Conservation (phyloP, 1,284 basidiomycete species). For the Cryptococcus sp. region DNA sequence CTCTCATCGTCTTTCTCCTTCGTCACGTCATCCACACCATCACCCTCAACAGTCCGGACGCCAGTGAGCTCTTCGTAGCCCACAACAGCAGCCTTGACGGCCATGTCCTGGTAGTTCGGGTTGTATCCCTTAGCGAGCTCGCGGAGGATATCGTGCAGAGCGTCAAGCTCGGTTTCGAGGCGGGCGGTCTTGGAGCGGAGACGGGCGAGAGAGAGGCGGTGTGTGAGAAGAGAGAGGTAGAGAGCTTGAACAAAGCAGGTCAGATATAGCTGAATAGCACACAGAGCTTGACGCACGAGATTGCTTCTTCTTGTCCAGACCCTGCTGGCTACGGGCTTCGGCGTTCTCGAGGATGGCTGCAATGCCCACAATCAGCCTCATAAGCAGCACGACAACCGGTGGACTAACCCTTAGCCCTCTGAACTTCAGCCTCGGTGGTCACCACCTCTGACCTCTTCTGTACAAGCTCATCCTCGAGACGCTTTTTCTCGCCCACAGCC, state of each 20-base stretch:
- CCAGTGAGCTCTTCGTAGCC: conserved; percentile 84
- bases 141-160: conserved; percentile 79
- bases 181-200: conserved; percentile 68
- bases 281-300: conserved; percentile 62
- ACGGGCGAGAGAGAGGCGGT: conserved; percentile 70
- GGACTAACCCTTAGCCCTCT: conserved; percentile 34
- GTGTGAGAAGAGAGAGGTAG: conserved; percentile 69
- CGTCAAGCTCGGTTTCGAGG: conserved; percentile 68
- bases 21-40: conserved; percentile 53
- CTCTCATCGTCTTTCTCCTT: conserved; percentile 34
- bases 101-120: conserved; percentile 97
- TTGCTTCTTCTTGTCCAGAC: conserved; percentile 72
- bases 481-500: conserved; percentile 80
- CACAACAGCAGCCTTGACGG: conserved; percentile 90
- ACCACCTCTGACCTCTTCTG: conserved; percentile 60
- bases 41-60: conserved; percentile 32
- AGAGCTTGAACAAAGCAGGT: conserved; percentile 59
- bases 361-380: neutral
- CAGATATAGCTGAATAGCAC: neutral
- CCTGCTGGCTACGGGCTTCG: conserved; percentile 38
- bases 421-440: conserved; percentile 59
- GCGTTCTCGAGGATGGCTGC: conserved; percentile 31
- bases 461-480: conserved; percentile 62
- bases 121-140: conserved; percentile 84
- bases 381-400: neutral